Evolutionary conservation across 1,284 basidiomycete species (phyloP), one percentile per base, ranked within the genome.

Genomic region (Xerocomus nothofagi): DNA sequence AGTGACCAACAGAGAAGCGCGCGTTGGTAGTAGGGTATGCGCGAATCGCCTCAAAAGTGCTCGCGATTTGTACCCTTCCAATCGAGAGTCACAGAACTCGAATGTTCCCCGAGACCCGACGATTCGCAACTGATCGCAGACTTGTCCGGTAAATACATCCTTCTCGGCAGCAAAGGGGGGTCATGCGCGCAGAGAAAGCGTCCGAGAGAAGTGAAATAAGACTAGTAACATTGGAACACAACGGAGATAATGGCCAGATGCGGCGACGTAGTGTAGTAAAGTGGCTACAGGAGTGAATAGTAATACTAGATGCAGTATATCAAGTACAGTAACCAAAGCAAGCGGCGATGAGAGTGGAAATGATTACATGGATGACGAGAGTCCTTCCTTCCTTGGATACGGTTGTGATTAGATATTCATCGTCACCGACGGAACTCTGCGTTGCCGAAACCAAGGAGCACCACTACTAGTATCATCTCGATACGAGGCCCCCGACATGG

Each of bases 311-410:
- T 45, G 37, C 17, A 36, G 39, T 33, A 45, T 43, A 47, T 29
- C 43, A 23, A 32, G 27, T 51, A 44, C 27, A 33, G 47, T 45
- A 58, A 38, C 39, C 26, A 48, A 34, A 43, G 42, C 49, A 39
- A 31, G n/a, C 18, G 26, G 38, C 17, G 42, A 42, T 39, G 30
- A 32, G 24, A 47, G 40, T 30, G 50, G 39, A 24, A 39, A 50
- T 30, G 26, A 46, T 51, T 52, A 62, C 37, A 52, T 12, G 24
- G 17, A 61, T 57, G 50, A 60, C 44, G 51, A 37, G 24, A 37
- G 54, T 45, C 34, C 49, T 58, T 58, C 63, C 51, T 59, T 59
- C 58, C 49, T 40, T 51, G 17, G 40, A 54, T n/a, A n/a, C 29
- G 26, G 26, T 37, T 47, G 49, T 46, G 48, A 60, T 63, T 63